These are phyloP conservation scores for Tetracentron sinense DNA, from an alignment of 164 flowering plant species.

Conservation along the genomic window DNA sequence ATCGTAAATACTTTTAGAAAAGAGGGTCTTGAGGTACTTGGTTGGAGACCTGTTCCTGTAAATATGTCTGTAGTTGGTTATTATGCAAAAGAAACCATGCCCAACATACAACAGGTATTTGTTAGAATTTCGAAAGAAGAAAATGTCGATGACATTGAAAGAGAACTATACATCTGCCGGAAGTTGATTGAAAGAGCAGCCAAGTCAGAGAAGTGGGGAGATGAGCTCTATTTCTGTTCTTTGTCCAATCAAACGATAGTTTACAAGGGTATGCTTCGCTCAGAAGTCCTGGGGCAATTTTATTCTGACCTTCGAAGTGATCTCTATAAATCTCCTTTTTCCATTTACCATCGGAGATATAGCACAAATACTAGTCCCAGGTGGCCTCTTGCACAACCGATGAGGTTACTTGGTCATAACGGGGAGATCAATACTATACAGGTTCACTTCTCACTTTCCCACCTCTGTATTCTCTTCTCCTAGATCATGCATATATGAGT, in stretches of 20 bases:
- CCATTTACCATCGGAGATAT: slow-evolving; percentile 94
- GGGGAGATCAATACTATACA: slow-evolving; percentile 99
- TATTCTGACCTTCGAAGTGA: slow-evolving; percentile 84
- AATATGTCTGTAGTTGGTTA: slow-evolving; percentile 75
- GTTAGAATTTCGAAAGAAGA: slow-evolving; percentile 75
- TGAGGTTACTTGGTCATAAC: slow-evolving; percentile 99
- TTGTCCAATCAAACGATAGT: slow-evolving; percentile 93
- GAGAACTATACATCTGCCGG: slow-evolving; percentile 89
- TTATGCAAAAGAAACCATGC: slow-evolving; percentile 87
- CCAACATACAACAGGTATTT: slow-evolving; percentile 89
- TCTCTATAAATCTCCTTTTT: slow-evolving; percentile 80
- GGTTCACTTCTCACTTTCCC: slow-evolving; percentile 34
- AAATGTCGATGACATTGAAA: slow-evolving; percentile 80
- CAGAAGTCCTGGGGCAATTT: slow-evolving; percentile 89
- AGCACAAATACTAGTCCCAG: slow-evolving; percentile 98
- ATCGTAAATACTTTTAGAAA: slow-evolving; percentile 56
- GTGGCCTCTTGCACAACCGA: slow-evolving; percentile 99
- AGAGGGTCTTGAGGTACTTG: slow-evolving; percentile 98
- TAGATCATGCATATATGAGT: not conserved
- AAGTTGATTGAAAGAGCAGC: slow-evolving; percentile 78
- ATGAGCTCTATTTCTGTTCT: slow-evolving; percentile 91
- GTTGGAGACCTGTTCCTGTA: slow-evolving; percentile 97
- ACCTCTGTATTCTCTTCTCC: not conserved
- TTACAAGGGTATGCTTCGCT: slow-evolving; percentile 99
- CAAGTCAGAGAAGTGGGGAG: slow-evolving; percentile 69